Conservation (phyloP, 2,329 filamentous ascomycete species). For the Cladosporium sp. region DNA sequence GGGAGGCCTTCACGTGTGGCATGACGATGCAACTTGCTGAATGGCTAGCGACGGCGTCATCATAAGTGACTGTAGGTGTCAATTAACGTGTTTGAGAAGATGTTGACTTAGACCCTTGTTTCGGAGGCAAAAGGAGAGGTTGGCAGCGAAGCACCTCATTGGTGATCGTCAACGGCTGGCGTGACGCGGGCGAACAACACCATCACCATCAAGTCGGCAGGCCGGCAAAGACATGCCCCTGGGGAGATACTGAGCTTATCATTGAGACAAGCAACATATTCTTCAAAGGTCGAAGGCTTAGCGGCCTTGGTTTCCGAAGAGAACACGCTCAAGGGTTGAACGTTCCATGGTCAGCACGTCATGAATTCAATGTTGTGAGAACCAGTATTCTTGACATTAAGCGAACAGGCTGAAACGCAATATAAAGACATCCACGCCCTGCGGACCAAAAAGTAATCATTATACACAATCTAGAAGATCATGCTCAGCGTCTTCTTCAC, state of each 20-base stretch:
- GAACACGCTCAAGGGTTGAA: background rate
- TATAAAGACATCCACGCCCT: background rate
- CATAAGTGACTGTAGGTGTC: background rate
- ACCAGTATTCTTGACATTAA: background rate
- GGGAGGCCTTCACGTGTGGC: background rate
- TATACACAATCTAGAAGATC: slow-evolving; percentile 10
- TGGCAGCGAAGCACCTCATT: background rate
- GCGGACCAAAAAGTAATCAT: background rate
- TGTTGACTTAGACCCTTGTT: slow-evolving; percentile 1
- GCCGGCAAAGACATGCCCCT: background rate
- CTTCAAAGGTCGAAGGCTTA: background rate
- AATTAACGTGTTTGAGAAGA: background rate
- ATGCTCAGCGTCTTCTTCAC: slow-evolving; percentile 19
- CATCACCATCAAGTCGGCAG: background rate
- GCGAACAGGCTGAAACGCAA: background rate
- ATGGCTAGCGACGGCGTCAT: background rate
- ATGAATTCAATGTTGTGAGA: background rate
- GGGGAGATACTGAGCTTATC: background rate
- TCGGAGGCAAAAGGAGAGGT: background rate
- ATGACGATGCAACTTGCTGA: background rate
- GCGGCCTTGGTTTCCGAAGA: background rate
- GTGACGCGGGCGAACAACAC: background rate
- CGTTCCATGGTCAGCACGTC: background rate
- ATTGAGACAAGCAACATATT: background rate
- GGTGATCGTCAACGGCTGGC: background rate